Evolutionary conservation across 2,329 filamentous ascomycete genomes (phyloP).

Genomic region (Orbilia javanica): DNA sequence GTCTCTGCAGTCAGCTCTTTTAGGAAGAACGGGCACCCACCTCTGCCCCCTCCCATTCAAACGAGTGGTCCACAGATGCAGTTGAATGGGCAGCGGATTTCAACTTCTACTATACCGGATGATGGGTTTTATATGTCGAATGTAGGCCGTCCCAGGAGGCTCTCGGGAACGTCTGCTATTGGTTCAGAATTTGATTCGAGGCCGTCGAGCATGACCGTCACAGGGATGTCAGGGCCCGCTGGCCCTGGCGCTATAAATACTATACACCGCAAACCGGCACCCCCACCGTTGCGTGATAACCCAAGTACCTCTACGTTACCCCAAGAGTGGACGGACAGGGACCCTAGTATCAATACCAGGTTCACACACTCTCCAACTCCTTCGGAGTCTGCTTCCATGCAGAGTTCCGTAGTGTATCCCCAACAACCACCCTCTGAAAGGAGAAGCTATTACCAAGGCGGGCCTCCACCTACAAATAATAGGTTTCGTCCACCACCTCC

Average conservation of each 20-base stretch:
- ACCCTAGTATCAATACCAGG: constrained; percentile 56
- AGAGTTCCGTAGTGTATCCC: constrained; percentile 58
- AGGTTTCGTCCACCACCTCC: constrained; percentile 46
- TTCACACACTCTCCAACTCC: constrained; percentile 58
- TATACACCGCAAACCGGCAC: constrained; percentile 44
- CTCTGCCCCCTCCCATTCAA: background rate
- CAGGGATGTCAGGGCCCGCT: constrained; percentile 25
- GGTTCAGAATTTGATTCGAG: constrained; percentile 56
- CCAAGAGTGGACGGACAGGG: constrained; percentile 57
- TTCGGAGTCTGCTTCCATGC: constrained; percentile 59
- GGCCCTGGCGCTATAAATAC: constrained; percentile 12
- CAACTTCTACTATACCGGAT: constrained; percentile 40
- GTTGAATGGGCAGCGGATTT: constrained; percentile 48
- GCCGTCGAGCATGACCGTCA: constrained; percentile 56
- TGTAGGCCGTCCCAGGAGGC: constrained; percentile 24
- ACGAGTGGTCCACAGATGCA: constrained; percentile 43
- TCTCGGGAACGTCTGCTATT: constrained; percentile 27
- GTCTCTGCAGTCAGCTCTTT: constrained; percentile 51
- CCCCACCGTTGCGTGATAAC: constrained; percentile 58
- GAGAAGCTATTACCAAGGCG: constrained; percentile 31
- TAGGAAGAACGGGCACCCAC: constrained; percentile 23
- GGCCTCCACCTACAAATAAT: constrained; percentile 27
- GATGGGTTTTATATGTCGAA: constrained; percentile 41
- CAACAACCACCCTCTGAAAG: constrained; percentile 56
- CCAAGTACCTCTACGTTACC: constrained; percentile 56